Base-by-base conservation (phyloP, 139 green algal species). In the Eudorina sp. region DNA sequence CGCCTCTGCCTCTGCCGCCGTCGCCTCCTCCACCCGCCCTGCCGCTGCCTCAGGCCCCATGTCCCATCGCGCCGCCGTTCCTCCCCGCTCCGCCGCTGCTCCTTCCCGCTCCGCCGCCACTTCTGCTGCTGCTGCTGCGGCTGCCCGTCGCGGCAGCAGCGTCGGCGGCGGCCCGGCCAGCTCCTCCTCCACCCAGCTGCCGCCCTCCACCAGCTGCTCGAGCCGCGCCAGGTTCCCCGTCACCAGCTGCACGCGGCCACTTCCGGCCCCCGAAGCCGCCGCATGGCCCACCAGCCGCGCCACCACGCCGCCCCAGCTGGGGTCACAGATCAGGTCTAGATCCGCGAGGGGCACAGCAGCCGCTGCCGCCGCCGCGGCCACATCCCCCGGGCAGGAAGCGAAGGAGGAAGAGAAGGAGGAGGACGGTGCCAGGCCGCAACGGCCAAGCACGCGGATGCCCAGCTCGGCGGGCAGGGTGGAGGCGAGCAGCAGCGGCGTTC, bases 161-260 rank as follows among this genome's bases (percentile, higher is more conserved):
- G 5, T 84, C 25, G 7, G 21, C 76, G 19, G 14, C 48, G 29
- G 0, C 76, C 4, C 46, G 48, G 36, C 25, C 51, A 34, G 29
- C 38, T n/a, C 34, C 29, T 58, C 29, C 72, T 53, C 41, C 45
- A 34, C 41, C 72, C 72, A 79, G 3, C 40, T 23, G 46, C 76
- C 25, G 1, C 31, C 80, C 62, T 76, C 80, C 60, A 48, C 41
- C 5, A 86, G 80, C 80, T 62, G 60, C 58, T 86, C 80, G n/a
- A 86, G 58, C 40, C 60, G 41, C 4, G 80, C 80, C 41, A 83
- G 21, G 29, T 77, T 82, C 27, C 69, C 53, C 25, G 70, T 73
- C 0, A 83, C 83, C 34, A 74, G 4, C 36, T 83, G 83, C 19
- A 75, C 31, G 31, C 34, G 40, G 8, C 13, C 25, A 3, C 31